Conservation (phyloP, 2,329 filamentous ascomycete genomes). For the Podosphaera xanthii region DNA sequence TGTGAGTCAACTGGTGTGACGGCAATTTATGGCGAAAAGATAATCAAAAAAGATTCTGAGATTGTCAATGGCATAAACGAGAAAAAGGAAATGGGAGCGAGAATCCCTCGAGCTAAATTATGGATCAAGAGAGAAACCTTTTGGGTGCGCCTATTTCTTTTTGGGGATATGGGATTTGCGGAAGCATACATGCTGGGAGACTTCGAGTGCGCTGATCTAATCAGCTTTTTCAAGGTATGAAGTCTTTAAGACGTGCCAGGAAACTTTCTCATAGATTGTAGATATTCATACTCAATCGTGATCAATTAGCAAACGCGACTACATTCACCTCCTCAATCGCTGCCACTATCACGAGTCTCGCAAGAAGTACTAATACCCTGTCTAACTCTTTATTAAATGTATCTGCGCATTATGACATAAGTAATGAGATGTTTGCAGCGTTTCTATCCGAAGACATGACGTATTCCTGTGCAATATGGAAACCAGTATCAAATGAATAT, state of each 20-base stretch:
- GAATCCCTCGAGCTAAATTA: conserved; percentile 26
- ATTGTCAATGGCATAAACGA: conserved; percentile 15
- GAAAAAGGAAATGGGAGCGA: conserved; percentile 17
- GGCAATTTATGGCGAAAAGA: conserved; percentile 24
- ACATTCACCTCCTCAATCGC: conserved; percentile 37
- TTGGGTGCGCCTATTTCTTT: conserved; percentile 45
- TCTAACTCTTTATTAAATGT: conserved; percentile 40
- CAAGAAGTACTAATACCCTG: conserved; percentile 32
- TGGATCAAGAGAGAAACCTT: conserved; percentile 42
- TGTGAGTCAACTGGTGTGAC: conserved; percentile 23
- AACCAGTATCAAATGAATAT: conserved; percentile 20
- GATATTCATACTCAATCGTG: conserved; percentile 50
- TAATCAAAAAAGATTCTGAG: conserved; percentile 19
- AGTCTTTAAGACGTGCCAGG: not conserved
- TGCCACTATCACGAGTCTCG: conserved; percentile 32
- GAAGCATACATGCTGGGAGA: conserved; percentile 49
- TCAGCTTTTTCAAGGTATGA: conserved; percentile 41
- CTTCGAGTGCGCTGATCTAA: conserved; percentile 41
- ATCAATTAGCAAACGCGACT: conserved; percentile 37
- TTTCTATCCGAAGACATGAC: conserved; percentile 59
- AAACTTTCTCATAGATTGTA: conserved; percentile 15
- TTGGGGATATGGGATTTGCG: conserved; percentile 52
- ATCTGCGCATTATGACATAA: conserved; percentile 52
- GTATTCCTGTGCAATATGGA: conserved; percentile 50
- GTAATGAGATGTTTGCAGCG: conserved; percentile 52